Conservation (phyloP, 345 rosid species). For the Boechera retrofracta region DNA sequence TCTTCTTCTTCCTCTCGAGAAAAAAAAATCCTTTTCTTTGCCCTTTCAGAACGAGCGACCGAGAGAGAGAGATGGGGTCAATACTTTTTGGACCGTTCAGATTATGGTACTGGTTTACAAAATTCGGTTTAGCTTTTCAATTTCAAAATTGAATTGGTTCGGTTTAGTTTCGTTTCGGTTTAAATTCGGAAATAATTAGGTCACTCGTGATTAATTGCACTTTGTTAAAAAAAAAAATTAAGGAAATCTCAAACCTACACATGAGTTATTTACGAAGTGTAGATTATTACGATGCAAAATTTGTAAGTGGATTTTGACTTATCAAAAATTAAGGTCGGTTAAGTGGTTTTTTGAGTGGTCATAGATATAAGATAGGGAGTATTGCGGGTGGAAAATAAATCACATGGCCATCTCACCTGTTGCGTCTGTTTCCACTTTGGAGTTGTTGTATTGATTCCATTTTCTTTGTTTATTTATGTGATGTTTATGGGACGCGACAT, state of each 20-base stretch:
- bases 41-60: constrained; percentile 33
- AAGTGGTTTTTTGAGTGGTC: constrained; percentile 6
- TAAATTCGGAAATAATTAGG: neutral
- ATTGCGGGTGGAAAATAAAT: constrained; percentile 31
- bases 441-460: constrained; percentile 34
- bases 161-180: constrained; percentile 16
- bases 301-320: constrained; percentile 2
- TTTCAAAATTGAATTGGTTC: neutral
- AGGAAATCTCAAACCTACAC: neutral
- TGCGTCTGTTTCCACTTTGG: constrained; percentile 43
- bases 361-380: neutral
- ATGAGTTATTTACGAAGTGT: too few relatives aligned
- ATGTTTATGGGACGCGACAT: constrained; percentile 6
- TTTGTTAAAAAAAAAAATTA: neutral
- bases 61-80: constrained; percentile 28
- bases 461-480: constrained; percentile 33
- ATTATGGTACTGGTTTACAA: constrained; percentile 21
- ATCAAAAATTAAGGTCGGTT: constrained; percentile 17
- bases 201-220: neutral
- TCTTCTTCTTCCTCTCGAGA: constrained; percentile 1
- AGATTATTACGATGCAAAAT: too few relatives aligned
- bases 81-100: constrained; percentile 41
- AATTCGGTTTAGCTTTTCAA: neutral
- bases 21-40: constrained; percentile 10
- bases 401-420: constrained; percentile 45